Percentiles rank a stretch among this genome's conserved stretches.
These are phyloP conservation scores for Nemania sp. DNA, from an alignment of 2,329 filamentous ascomycete species.

Conservation along the genomic window DNA sequence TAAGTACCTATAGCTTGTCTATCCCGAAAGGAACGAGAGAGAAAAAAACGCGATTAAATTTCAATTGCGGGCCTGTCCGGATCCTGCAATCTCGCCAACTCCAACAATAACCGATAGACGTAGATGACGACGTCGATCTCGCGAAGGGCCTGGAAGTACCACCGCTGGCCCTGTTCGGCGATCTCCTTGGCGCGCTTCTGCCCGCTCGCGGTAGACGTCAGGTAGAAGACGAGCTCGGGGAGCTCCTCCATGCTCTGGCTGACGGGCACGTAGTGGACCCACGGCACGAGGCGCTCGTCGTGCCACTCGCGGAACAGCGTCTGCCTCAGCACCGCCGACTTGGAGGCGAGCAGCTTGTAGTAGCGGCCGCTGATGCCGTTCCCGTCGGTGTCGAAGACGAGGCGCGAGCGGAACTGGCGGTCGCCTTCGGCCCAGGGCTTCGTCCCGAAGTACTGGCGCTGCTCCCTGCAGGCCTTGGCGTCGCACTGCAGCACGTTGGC, in stretches of 20 bases:
- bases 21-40: background rate
- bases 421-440: conserved; percentile 43
- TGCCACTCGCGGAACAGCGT: conserved; percentile 62
- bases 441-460: conserved; percentile 40
- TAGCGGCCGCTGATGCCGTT: conserved; percentile 60
- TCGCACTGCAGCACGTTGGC: conserved; percentile 53
- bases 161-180: conserved; percentile 58
- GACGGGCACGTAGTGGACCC: conserved; percentile 62
- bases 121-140: conserved; percentile 64
- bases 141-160: conserved; percentile 58
- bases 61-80: conserved; percentile 27
- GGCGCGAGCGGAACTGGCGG: conserved; percentile 44
- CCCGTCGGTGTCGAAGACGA: conserved; percentile 60
- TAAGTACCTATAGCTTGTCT: background rate
- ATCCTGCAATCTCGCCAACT: conserved; percentile 53
- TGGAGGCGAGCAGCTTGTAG: conserved; percentile 54
- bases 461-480: conserved; percentile 42
- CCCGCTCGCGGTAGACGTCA: conserved; percentile 52
- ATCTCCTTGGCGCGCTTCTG: conserved; percentile 53
- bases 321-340: conserved; percentile 54
- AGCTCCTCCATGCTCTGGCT: conserved; percentile 55
- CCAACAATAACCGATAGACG: conserved; percentile 64
- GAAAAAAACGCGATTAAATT: background rate
- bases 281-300: conserved; percentile 58
- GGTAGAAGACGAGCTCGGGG: conserved; percentile 54